A percentile compares a stretch with the other conserved stretches of the same genome.
Evolutionary conservation across 2,329 filamentous ascomycete species (phyloP).

Genomic region (Exophiala alcalophila): DNA sequence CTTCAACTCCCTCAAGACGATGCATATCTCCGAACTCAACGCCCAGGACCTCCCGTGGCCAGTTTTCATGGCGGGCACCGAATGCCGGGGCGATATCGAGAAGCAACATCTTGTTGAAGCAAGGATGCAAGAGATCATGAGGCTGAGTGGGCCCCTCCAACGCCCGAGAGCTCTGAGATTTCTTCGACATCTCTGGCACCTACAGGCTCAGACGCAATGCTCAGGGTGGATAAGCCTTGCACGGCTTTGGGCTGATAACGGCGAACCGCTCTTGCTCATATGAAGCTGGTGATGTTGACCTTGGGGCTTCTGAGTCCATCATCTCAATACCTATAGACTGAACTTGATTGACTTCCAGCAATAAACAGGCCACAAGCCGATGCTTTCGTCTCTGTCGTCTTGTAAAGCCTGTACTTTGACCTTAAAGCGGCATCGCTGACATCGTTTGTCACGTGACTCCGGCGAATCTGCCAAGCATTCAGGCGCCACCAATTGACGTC

Average conservation of each 20-base stretch:
- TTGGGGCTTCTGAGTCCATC: too few species aligned
- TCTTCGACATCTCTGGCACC: conserved; percentile 6
- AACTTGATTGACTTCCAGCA: too few species aligned
- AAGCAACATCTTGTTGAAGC: conserved; percentile 2
- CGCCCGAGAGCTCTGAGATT: conserved; percentile 9
- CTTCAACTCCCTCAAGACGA: background rate
- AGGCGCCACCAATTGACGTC: too few species aligned
- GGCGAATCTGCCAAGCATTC: too few species aligned
- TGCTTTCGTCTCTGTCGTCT: too few species aligned
- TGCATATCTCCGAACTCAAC: conserved; percentile 1
- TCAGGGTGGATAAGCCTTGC: conserved; percentile 10
- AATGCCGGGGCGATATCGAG: conserved; percentile 2
- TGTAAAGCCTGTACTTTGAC: too few species aligned
- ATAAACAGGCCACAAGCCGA: too few species aligned
- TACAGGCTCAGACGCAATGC: background rate
- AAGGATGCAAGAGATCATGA: conserved; percentile 10
- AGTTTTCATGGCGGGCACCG: conserved; percentile 14
- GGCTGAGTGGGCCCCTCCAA: conserved; percentile 8
- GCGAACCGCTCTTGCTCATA: conserved; percentile 1
- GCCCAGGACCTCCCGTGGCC: conserved; percentile 15
- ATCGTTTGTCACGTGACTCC: too few species aligned
- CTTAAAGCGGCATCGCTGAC: too few species aligned
- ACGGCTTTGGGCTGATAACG: conserved; percentile 1
- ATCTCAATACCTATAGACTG: too few species aligned
- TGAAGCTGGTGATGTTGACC: too few species aligned